Conservation (phyloP, 78 protist genomes). For the slime mould (Dictyostelium discoideum) region DNA sequence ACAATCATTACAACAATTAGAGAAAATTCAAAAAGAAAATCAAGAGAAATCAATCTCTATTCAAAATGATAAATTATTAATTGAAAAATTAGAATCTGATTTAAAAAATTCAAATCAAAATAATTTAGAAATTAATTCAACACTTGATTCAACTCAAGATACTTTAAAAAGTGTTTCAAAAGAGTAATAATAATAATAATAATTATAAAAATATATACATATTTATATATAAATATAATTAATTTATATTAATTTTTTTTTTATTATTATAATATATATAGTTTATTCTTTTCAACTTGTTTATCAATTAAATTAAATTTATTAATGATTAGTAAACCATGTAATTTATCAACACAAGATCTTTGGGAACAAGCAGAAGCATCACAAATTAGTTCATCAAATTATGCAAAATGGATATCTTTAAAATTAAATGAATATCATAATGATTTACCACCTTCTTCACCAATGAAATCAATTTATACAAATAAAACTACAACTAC, state of each 20-base stretch:
- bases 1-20: slow-evolving; percentile 8
- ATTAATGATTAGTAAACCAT: slow-evolving; percentile 29
- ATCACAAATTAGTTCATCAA: slow-evolving; percentile 19
- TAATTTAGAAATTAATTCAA: neutral
- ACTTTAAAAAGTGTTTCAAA: slow-evolving; percentile 17
- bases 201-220: no score
- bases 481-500: slow-evolving; percentile 8
- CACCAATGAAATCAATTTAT: slow-evolving; percentile 22
- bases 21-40: neutral
- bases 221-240: no score
- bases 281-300: slow-evolving; percentile 52
- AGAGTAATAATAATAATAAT: no score
- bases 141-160: slow-evolving; percentile 35
- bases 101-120: neutral
- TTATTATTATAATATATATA: neutral
- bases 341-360: slow-evolving; percentile 45
- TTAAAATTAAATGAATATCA: slow-evolving; percentile 31
- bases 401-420: slow-evolving; percentile 37
- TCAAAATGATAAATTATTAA: neutral
- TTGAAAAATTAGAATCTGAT: slow-evolving; percentile 7
- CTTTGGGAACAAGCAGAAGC: slow-evolving; percentile 72
- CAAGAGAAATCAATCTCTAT: neutral
- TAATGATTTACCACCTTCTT: slow-evolving; percentile 14
- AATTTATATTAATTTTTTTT: neutral
- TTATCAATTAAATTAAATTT: slow-evolving; percentile 59